Conservation (phyloP, 257 asterid genomes). For the Solanum megistacrolobum region DNA sequence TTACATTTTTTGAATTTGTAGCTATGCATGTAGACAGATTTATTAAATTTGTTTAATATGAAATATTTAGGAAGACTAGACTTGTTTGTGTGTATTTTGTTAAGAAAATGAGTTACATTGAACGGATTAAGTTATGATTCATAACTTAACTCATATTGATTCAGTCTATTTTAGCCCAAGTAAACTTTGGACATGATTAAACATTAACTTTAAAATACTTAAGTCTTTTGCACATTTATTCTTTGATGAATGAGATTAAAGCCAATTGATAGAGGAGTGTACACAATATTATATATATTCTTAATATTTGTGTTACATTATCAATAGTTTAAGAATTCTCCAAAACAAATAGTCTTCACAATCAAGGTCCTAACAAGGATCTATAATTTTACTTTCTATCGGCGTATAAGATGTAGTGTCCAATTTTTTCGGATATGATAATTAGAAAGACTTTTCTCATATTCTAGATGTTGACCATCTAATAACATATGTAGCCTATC, state of each 20-base stretch:
- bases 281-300: not conserved
- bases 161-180: not conserved
- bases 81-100: not conserved
- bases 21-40: not conserved
- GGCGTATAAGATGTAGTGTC: not conserved
- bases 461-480: constrained; percentile 10
- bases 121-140: not conserved
- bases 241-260: not conserved
- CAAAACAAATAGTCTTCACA: not conserved
- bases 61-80: not conserved
- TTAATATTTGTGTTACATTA: not conserved
- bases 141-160: not conserved
- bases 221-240: not conserved
- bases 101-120: not conserved
- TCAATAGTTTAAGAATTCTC: not conserved
- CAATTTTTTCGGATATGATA: not conserved
- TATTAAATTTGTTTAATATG: not conserved
- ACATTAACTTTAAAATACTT: not conserved
- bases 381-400: not conserved
- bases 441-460: not conserved
- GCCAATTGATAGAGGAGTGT: not conserved
- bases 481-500: not conserved
- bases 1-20: no score
- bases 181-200: not conserved
- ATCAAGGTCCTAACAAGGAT: not conserved